Evolutionary conservation across 176 grass and related monocot species (phyloP), one percentile per base, ranked within the genome.

Genomic region (Juncus inflexus): DNA sequence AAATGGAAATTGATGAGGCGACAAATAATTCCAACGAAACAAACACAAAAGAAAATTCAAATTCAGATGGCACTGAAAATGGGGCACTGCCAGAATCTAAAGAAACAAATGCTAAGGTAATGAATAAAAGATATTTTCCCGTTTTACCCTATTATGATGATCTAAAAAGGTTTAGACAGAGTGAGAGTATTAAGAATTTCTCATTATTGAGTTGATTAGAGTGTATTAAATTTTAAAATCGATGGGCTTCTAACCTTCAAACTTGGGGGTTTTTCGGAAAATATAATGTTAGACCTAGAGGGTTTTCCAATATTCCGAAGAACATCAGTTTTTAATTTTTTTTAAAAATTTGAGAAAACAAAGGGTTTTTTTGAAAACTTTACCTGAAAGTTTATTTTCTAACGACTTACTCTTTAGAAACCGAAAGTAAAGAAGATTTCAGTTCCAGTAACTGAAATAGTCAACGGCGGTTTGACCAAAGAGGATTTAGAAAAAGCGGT

Each of bases 1-100:
- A 89, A 43, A 97, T 89, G 94, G 88, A 97, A 3, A 84, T 75
- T 58, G 83, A 97, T 69, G 76, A 90, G 59, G 42, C 47, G 3
- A 15, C 65, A 75, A 85, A 43, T 73, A 70, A 80, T 4, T 61
- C 81, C 41, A 67, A 39, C 80, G 66, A 77, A 40, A 84, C 84
- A 5, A 3, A 60, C 54, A 83, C 81, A 76, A 42, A 28, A 64
- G 12, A 64, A 43, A 2, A 58, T 52, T 66, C 63, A 3, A 69
- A 60, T 3, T 37, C 57, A 67, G 70, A 56, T 14, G 60, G 72
- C 40, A 59, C 72, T 76, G 74, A 70, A 73, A 83, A 81, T 79
- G 82, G 88, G 15, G 56, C 61, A 5, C 1, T 47, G 59, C 82
- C 58, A 69, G 39, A 39, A 68, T 41, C 81, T 56, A 80, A 83